phyloP scores from a whole-genome alignment of 495 filamentous ascomycete genomes.

The Hypoxylon intermedium region DNA sequence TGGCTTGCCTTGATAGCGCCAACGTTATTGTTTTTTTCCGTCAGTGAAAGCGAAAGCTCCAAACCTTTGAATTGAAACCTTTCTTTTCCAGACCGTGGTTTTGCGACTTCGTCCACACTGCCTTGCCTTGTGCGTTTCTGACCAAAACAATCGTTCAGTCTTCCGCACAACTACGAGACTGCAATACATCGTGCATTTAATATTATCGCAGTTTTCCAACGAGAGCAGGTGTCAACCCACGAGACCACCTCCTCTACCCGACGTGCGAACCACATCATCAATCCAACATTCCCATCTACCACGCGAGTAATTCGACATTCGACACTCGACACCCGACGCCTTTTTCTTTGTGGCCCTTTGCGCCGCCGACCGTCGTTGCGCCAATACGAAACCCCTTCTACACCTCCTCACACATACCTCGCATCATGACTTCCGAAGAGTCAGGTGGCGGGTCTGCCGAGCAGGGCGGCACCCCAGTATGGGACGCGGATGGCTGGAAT shows the following conservation, averaged over 20 bases:
- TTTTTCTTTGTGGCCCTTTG: background rate
- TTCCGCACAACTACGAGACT: background rate
- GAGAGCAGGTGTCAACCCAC: too few species aligned
- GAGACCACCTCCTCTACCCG: too few species aligned
- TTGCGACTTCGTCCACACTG: background rate
- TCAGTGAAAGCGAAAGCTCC: slow-evolving; percentile 17
- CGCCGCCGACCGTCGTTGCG: background rate
- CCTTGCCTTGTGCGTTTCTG: background rate
- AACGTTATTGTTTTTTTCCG: slow-evolving; percentile 21
- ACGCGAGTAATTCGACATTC: too few species aligned
- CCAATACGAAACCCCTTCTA: background rate
- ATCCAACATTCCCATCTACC: too few species aligned
- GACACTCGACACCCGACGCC: too few species aligned
- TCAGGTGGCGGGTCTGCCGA: slow-evolving; percentile 46
- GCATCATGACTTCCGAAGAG: slow-evolving; percentile 45
- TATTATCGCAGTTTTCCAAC: too few species aligned
- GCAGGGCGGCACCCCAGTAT: slow-evolving; percentile 41
- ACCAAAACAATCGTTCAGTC: background rate
- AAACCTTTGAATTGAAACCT: slow-evolving; percentile 34
- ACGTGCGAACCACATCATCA: too few species aligned
- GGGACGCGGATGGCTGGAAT: slow-evolving; percentile 61
- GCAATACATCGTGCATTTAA: too few species aligned
- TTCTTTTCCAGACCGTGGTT: background rate
- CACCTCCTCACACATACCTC: background rate
- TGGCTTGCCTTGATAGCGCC: slow-evolving; percentile 24